Evolutionary conservation across 257 asterid species (phyloP), one percentile per base, ranked within the genome.

Genomic region (Salvia hispanica): DNA sequence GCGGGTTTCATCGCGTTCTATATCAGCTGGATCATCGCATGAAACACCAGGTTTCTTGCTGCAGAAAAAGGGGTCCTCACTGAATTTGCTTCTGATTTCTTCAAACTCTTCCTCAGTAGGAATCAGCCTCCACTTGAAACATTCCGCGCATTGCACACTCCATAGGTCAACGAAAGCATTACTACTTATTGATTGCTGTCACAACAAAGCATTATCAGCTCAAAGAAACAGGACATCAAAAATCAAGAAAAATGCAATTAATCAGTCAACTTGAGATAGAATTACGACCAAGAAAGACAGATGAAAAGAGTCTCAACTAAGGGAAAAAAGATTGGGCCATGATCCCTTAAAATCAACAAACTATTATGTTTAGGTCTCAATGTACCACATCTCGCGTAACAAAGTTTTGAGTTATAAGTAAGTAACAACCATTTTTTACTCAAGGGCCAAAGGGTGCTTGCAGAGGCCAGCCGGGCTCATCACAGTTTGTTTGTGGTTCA

Each of bases 121-220:
- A 53, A 83, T 79, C 12, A 55, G 47, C 54, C 95, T 65, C 89
- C 92, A 85, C 52, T 85, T 85, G 76, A 70, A 71, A 74, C 95
- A 85, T 28, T 72, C 74, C 31, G 53, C 77, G 15, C 95, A 76
- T 9, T 64, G 94, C 4, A 39, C 86, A 36, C 81, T 75, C 84
- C 85, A 86, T 18, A 60, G 4, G 4, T 77, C 74, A 3, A 57
- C 43, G 2, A 55, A 6, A 18, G 21, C 40, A 45, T 7, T 21
- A 5, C 64, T 40, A 8, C 0, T 54, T 2, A 54, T 14, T 9
- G 64, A 53, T 50, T 47, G 72, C 84, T 76, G 73, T 28, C 7
- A 13, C 43, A 54, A 65, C 61, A 25, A 37, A 39, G 14, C 40
- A 16, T 2, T 11, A 28, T 50, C 36, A 59, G 4, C 45, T 57